These are phyloP conservation scores for Paralagenidium karlingii DNA, from an alignment of 352 stramenopile genomes.

Conservation along the genomic window DNA sequence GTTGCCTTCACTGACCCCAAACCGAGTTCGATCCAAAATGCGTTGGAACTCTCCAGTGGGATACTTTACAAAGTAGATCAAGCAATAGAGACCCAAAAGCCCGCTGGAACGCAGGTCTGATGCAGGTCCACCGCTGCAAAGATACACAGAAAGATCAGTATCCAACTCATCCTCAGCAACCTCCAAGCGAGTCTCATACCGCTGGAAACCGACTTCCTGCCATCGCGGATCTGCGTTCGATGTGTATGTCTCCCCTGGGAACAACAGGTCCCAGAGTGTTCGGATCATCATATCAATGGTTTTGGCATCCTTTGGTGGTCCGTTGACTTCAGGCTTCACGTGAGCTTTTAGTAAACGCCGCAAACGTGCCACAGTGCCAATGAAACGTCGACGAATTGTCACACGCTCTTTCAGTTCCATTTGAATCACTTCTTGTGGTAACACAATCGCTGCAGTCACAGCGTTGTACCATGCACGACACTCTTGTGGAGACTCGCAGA, in stretches of 20 bases:
- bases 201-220: slow-evolving; percentile 76
- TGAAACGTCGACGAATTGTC: slow-evolving; percentile 53
- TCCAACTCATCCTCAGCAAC: neutral
- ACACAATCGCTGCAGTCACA: slow-evolving; percentile 36
- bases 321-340: slow-evolving; percentile 59
- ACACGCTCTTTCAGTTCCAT: slow-evolving; percentile 66
- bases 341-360: slow-evolving; percentile 65
- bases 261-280: slow-evolving; percentile 52
- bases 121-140: slow-evolving; percentile 50
- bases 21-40: slow-evolving; percentile 58
- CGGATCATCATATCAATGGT: slow-evolving; percentile 69
- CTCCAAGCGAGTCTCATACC: no score
- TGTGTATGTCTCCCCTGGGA: slow-evolving; percentile 41
- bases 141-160: neutral
- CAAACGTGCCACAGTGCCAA: slow-evolving; percentile 49
- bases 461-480: slow-evolving; percentile 64
- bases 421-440: slow-evolving; percentile 58
- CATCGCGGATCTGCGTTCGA: slow-evolving; percentile 65
- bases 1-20: slow-evolving; percentile 76
- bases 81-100: slow-evolving; percentile 69
- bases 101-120: slow-evolving; percentile 75
- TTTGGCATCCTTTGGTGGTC: slow-evolving; percentile 52
- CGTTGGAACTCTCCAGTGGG: slow-evolving; percentile 46
- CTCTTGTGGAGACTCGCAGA: slow-evolving; percentile 32
- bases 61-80: slow-evolving; percentile 73